Evolutionary conservation across 176 grass and related monocot genomes (phyloP), one percentile per base, ranked within the genome.

Genomic region (Zoysia japonica): DNA sequence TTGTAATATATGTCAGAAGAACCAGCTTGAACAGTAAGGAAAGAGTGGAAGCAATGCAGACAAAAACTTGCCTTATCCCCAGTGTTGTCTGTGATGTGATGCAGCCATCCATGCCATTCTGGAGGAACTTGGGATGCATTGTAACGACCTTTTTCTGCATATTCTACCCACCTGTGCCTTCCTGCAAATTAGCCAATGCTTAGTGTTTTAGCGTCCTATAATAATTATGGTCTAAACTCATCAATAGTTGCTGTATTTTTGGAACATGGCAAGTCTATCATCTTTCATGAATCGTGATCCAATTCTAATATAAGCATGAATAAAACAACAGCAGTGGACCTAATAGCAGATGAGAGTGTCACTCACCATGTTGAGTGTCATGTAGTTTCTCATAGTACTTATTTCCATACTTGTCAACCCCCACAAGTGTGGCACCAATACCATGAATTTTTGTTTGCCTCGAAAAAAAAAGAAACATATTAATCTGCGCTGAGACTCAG

Each of bases 361-460:
- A 57, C 77, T 90, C 43, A 98, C 96, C 96, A 19, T 91, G 87
- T 41, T 98, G 96, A 45, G 82, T 88, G 57, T 87, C 87, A 35
- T 89, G 82, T 66, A 93, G 35, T 48, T 94, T 92, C 81, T 98
- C 92, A 68, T 93, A 98, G 82, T 98, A 94, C 77, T 93, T 94
- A 78, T 98, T 98, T 81, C 92, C 96, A 55, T 87, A 94, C 83
- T 85, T 93, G 87, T 98, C 96, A 62, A 94, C 84, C 59, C 96
- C 96, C 66, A 94, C 80, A 57, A 94, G 78, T 42, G 90, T 93
- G 74, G 96, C 96, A 43, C 92, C 96, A 71, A 98, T 93, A 47
- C 86, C 87, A 64, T 98, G 96, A 72, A 98, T 87, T 85, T 98
- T 98, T 47, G 89, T 98, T 98, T 98, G 96, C 92, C 96, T 98